Percentiles rank a stretch among this genome's conserved stretches.
Conservation (phyloP, 1,284 basidiomycete genomes). For the Earliella scabrosa region DNA sequence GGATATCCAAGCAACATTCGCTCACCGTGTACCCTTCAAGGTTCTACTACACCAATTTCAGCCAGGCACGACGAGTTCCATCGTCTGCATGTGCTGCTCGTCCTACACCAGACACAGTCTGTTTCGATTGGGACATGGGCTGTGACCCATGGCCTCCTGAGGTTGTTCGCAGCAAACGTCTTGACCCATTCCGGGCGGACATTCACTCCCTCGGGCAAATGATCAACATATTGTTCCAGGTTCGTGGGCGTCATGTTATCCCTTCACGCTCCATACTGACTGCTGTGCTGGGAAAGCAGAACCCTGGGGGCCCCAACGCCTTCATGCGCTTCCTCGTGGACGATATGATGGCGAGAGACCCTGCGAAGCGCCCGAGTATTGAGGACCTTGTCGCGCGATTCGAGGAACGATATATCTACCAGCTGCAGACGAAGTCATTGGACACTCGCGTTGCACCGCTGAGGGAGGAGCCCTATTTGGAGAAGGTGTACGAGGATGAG, state of each 20-base stretch:
- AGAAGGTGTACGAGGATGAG: not conserved
- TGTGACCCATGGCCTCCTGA: not conserved
- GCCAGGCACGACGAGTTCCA: conserved; percentile 2
- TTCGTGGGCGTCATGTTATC: not conserved
- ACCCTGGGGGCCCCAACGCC: not conserved
- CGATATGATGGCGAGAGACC: not conserved
- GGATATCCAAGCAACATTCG: conserved; percentile 28
- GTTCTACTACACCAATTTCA: conserved; percentile 42
- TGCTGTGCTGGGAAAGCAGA: not conserved
- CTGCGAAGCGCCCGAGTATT: not conserved
- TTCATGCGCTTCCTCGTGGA: too few species aligned
- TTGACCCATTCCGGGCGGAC: not conserved
- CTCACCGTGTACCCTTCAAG: conserved; percentile 32
- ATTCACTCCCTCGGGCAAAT: not conserved
- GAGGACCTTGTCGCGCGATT: not conserved
- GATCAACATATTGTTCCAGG: not conserved
- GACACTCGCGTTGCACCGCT: not conserved
- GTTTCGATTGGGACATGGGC: not conserved
- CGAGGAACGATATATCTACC: not conserved
- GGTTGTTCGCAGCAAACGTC: not conserved
- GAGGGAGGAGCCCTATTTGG: not conserved
- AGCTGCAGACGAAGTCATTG: not conserved
- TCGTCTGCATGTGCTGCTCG: not conserved
- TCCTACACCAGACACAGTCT: too few species aligned
- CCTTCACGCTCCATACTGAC: too few species aligned